Conservation (phyloP, 495 filamentous ascomycete species). For the Penicillium ochrochloron region DNA sequence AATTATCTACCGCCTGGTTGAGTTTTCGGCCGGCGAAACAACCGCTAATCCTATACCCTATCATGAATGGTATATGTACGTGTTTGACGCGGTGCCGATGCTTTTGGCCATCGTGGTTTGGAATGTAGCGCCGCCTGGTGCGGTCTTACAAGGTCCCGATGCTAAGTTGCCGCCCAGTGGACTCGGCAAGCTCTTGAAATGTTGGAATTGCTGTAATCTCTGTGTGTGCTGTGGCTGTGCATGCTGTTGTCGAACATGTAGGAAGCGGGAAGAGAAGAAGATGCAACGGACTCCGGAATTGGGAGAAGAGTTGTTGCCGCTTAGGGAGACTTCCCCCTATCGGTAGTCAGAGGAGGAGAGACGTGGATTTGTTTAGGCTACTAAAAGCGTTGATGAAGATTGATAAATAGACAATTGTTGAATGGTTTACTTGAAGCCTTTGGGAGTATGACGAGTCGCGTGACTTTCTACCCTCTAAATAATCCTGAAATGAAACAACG, state of each 20-base stretch:
- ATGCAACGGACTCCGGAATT: background rate
- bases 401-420: too few relatives aligned
- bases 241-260: background rate
- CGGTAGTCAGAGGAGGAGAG: background rate
- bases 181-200: background rate
- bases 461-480: background rate
- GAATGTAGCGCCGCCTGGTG: background rate
- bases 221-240: background rate
- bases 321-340: background rate
- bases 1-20: background rate
- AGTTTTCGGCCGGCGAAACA: background rate
- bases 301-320: background rate
- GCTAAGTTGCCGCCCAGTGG: background rate
- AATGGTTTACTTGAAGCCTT: background rate
- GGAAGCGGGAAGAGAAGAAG: background rate
- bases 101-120: background rate
- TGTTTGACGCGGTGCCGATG: slow-evolving; percentile 4
- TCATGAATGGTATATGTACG: slow-evolving; percentile 3
- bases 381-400: background rate
- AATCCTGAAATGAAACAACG: too few relatives aligned
- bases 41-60: background rate
- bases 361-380: background rate
- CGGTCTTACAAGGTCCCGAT: background rate
- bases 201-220: background rate
- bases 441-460: background rate